Conservation (phyloP, 2,329 filamentous ascomycete genomes). For the Geoglossum cookeanum region DNA sequence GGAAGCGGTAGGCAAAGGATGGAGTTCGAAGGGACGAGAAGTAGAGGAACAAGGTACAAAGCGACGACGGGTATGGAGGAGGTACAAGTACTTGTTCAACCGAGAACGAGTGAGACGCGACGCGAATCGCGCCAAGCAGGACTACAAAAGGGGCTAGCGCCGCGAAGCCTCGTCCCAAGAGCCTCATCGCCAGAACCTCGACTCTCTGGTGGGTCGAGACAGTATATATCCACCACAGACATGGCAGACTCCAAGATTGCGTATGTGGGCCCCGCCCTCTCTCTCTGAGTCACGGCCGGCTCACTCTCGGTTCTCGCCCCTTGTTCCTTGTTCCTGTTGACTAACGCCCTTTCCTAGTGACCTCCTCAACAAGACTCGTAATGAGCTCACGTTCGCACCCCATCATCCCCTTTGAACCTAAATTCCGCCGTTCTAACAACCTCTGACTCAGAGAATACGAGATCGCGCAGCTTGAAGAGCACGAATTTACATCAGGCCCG, state of each 20-base stretch:
- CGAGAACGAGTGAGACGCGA: not conserved
- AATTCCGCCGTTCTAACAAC: not conserved
- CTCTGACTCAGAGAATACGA: conserved; percentile 56
- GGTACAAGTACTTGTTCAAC: not conserved
- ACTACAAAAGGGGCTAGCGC: not conserved
- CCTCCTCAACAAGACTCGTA: conserved; percentile 71
- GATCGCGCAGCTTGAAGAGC: conserved; percentile 61
- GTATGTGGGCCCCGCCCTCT: conserved; percentile 1
- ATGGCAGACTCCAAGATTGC: conserved; percentile 6
- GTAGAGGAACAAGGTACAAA: not conserved
- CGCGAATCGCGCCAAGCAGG: not conserved
- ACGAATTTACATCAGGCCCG: conserved; percentile 62
- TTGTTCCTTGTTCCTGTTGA: not conserved
- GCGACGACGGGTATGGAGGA: not conserved
- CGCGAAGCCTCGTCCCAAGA: not conserved
- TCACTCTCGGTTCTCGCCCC: not conserved
- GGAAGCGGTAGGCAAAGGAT: not conserved
- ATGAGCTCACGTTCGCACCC: conserved; percentile 63
- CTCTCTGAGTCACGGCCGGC: not conserved
- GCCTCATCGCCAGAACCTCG: not conserved
- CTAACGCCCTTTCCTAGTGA: conserved; percentile 37
- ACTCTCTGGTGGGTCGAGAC: not conserved
- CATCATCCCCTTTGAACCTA: not conserved
- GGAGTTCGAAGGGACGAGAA: not conserved
- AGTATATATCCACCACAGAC: not conserved